These are phyloP conservation scores for Eucalyptus viminalis DNA, from an alignment of 345 rosid genomes.

Conservation along the genomic window DNA sequence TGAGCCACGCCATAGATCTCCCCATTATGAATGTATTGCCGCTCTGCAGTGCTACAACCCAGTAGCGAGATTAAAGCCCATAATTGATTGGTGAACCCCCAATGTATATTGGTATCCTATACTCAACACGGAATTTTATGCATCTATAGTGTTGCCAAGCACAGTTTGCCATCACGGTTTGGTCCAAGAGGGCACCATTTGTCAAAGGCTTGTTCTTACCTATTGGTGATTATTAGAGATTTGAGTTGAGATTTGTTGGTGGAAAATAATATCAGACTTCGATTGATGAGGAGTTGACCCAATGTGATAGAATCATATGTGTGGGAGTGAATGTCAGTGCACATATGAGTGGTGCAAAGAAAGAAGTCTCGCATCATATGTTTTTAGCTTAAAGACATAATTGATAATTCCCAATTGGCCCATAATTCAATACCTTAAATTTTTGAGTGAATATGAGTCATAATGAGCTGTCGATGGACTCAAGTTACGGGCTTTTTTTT, in stretches of 20 bases:
- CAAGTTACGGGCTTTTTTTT: neutral
- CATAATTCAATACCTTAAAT: neutral
- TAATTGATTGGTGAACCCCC: neutral
- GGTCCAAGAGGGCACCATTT: neutral
- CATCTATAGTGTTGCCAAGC: neutral
- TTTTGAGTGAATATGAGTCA: neutral
- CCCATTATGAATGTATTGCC: neutral
- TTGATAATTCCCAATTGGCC: neutral
- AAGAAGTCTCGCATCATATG: neutral
- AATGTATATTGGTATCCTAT: neutral
- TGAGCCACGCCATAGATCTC: neutral
- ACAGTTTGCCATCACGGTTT: neutral
- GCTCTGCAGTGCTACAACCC: neutral
- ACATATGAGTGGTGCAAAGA: neutral
- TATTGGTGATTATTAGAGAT: neutral
- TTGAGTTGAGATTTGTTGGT: neutral
- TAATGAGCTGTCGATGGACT: neutral
- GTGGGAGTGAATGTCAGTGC: neutral
- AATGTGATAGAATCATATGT: neutral
- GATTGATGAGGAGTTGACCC: neutral
- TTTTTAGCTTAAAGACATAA: neutral
- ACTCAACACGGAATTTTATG: neutral
- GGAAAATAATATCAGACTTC: neutral
- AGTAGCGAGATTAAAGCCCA: neutral
- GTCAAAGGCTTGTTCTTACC: neutral